A percentile compares a stretch with the other conserved stretches of the same genome.
phyloP scores from a whole-genome alignment of 1,284 basidiomycete species.

The Malassezia globosa region DNA sequence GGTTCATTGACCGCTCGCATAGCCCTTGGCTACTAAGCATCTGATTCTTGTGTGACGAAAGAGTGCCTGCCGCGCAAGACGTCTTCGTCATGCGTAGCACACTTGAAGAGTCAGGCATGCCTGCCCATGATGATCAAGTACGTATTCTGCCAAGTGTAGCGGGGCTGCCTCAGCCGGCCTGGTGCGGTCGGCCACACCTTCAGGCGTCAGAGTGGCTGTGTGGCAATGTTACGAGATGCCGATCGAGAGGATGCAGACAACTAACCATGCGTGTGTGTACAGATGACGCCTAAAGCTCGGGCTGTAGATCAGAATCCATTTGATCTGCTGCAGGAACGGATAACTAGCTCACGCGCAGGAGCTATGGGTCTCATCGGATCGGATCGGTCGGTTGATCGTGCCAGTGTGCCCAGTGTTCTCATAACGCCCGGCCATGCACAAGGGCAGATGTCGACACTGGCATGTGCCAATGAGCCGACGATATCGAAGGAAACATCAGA shows the following conservation, averaged over 20 bases:
- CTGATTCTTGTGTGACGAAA: too few relatives aligned
- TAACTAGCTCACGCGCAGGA: not conserved
- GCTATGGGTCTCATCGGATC: slow-evolving; percentile 1
- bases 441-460: not conserved
- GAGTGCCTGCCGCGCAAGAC: too few relatives aligned
- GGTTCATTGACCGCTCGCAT: too few relatives aligned
- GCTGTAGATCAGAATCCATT: slow-evolving; percentile 12
- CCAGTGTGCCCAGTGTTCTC: slow-evolving; percentile 7
- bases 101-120: not conserved
- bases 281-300: slow-evolving; percentile 15
- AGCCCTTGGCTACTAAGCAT: too few relatives aligned
- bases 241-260: too few relatives aligned
- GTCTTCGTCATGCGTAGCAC: too few relatives aligned
- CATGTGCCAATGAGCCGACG: not conserved
- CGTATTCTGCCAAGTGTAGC: not conserved
- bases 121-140: slow-evolving; percentile 3
- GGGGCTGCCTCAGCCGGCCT: not conserved
- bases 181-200: not conserved
- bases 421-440: slow-evolving; percentile 11
- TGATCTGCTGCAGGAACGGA: slow-evolving; percentile 7
- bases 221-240: too few relatives aligned
- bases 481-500: slow-evolving; percentile 22
- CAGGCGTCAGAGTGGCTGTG: too few relatives aligned
- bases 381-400: slow-evolving; percentile 3
- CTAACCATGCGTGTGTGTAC: not conserved